Conservation (phyloP, 441 rosid species). For the Pelargonium fulgidum region DNA sequence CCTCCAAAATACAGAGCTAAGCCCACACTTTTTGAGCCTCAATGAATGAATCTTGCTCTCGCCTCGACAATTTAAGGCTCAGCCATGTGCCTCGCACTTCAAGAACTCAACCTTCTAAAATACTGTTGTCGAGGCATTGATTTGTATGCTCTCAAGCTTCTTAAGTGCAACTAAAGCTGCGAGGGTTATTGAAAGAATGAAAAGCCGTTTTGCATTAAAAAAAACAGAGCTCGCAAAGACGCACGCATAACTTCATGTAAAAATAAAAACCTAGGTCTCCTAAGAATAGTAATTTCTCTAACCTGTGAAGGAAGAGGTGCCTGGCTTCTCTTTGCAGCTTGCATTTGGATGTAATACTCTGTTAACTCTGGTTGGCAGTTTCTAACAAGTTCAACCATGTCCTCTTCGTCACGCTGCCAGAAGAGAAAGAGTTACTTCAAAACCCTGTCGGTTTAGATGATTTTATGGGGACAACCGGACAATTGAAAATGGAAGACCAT, state of each 20-base stretch:
- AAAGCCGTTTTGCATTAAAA: neutral
- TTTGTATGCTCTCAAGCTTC: neutral
- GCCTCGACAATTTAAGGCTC: too few species aligned
- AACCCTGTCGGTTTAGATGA: neutral
- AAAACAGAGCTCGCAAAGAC: neutral
- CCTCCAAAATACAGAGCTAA: too few species aligned
- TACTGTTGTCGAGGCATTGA: neutral
- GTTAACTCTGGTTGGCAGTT: slow-evolving; percentile 69
- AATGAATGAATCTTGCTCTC: too few species aligned
- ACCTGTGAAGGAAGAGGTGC: slow-evolving; percentile 87
- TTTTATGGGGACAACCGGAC: neutral
- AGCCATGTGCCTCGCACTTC: too few species aligned
- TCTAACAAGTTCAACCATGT: slow-evolving; percentile 64
- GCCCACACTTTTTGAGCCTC: too few species aligned
- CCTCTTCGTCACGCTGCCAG: slow-evolving; percentile 81
- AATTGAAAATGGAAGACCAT: neutral
- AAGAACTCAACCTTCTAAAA: too few species aligned
- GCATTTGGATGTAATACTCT: slow-evolving; percentile 88
- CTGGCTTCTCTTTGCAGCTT: slow-evolving; percentile 85
- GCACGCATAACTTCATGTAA: neutral
- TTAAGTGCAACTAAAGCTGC: neutral
- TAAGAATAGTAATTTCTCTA: slow-evolving; percentile 17
- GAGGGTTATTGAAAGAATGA: neutral
- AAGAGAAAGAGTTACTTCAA: slow-evolving; percentile 13
- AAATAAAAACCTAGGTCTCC: neutral